Evolutionary conservation across 768 basidiomycete genomes (phyloP).

Genomic region (Pulveroboletus sp.): DNA sequence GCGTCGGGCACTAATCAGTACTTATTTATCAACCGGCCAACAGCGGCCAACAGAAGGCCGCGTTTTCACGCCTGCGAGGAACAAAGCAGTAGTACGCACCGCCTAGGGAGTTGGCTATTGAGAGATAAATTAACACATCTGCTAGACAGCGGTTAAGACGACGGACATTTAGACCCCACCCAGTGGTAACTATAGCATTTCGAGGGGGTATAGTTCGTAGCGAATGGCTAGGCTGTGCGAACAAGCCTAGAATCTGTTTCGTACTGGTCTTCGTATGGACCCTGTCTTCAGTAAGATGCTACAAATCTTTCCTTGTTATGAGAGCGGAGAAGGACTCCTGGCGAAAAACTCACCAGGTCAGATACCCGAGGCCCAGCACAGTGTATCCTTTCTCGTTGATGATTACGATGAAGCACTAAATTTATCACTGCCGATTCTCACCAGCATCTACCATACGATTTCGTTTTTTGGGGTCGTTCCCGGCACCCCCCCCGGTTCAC

Average conservation of each 20-base stretch:
- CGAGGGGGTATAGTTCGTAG: slow-evolving; percentile 1
- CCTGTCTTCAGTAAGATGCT: slow-evolving; percentile 8
- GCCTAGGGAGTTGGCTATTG: slow-evolving; percentile 21
- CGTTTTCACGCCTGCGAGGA: slow-evolving; percentile 12
- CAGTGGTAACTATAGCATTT: slow-evolving; percentile 16
- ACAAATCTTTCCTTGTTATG: slow-evolving; percentile 8
- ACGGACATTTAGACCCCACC: slow-evolving; percentile 11
- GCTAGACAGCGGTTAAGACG: slow-evolving; percentile 13
- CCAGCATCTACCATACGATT: slow-evolving; percentile 27
- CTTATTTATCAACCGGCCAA: slow-evolving; percentile 18
- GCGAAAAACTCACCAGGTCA: slow-evolving; percentile 13
- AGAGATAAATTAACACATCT: slow-evolving; percentile 29
- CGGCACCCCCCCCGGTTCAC: slow-evolving; percentile 8
- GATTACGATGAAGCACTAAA: slow-evolving; percentile 32
- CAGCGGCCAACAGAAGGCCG: slow-evolving; percentile 18
- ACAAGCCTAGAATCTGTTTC: slow-evolving; percentile 10
- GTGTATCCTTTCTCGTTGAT: slow-evolving; percentile 28
- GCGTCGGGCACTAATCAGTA: slow-evolving; percentile 12
- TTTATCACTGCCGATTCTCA: slow-evolving; percentile 27
- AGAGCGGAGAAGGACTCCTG: slow-evolving; percentile 3
- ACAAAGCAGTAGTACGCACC: background rate
- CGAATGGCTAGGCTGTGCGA: slow-evolving; percentile 6
- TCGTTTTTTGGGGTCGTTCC: slow-evolving; percentile 22
- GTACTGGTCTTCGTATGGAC: slow-evolving; percentile 11
- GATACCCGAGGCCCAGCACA: slow-evolving; percentile 5